Evolutionary conservation across 2,329 filamentous ascomycete species (phyloP).

Genomic region (Exophiala viscosa): DNA sequence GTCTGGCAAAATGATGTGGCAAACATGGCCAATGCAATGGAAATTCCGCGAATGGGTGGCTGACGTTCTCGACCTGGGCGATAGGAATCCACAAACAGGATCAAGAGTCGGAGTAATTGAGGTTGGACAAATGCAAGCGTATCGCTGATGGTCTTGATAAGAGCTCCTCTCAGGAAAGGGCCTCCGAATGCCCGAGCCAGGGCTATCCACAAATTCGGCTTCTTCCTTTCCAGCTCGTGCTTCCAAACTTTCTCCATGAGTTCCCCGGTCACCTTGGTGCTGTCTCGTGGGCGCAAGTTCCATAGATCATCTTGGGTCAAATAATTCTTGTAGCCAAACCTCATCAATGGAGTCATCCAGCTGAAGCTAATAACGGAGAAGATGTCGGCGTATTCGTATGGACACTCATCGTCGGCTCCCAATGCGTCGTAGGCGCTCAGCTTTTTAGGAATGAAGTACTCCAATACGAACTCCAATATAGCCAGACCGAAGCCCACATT

Average conservation of each 20-base stretch:
- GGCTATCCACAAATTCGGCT: slow-evolving; percentile 82
- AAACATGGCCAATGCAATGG: slow-evolving; percentile 92
- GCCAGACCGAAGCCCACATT: slow-evolving; percentile 68
- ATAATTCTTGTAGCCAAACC: slow-evolving; percentile 83
- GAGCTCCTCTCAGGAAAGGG: slow-evolving; percentile 73
- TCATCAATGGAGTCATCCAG: slow-evolving; percentile 99
- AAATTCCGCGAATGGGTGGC: slow-evolving; percentile 76
- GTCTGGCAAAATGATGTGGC: slow-evolving; percentile 81
- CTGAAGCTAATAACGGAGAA: slow-evolving; percentile 93
- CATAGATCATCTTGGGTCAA: slow-evolving; percentile 94
- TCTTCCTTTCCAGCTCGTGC: slow-evolving; percentile 66
- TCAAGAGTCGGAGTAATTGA: slow-evolving; percentile 79
- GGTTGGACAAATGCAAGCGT: slow-evolving; percentile 83
- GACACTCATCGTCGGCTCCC: slow-evolving; percentile 65
- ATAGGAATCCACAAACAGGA: slow-evolving; percentile 81
- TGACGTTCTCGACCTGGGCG: slow-evolving; percentile 57
- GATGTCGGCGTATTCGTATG: slow-evolving; percentile 83
- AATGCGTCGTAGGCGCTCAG: slow-evolving; percentile 65
- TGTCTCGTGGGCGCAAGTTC: slow-evolving; percentile 78
- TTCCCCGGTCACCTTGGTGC: slow-evolving; percentile 68
- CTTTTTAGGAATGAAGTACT: slow-evolving; percentile 83
- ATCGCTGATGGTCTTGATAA: slow-evolving; percentile 90
- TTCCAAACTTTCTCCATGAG: slow-evolving; percentile 74
- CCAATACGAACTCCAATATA: slow-evolving; percentile 67
- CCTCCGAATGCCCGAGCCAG: slow-evolving; percentile 79